Conservation (phyloP, 2,329 filamentous ascomycete genomes). For the Colletotrichum cordylinicola region DNA sequence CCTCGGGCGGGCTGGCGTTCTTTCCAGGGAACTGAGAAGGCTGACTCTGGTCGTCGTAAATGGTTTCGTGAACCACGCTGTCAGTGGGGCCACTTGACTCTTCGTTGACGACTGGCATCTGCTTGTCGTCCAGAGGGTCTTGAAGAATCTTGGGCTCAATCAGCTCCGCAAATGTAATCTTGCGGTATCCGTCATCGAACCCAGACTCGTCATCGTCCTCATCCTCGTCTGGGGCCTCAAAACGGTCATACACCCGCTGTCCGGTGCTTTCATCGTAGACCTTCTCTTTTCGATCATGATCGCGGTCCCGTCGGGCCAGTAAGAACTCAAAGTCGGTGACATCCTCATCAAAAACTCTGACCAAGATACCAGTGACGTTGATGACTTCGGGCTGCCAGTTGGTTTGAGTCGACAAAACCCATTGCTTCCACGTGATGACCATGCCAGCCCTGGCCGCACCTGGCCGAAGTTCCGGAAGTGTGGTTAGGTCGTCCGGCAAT, state of each 20-base stretch:
- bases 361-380: slow-evolving; percentile 70
- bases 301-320: slow-evolving; percentile 73
- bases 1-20: slow-evolving; percentile 18
- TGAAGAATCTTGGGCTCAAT: slow-evolving; percentile 71
- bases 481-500: slow-evolving; percentile 62
- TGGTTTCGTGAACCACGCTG: slow-evolving; percentile 28
- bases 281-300: slow-evolving; percentile 60
- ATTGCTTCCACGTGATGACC: slow-evolving; percentile 73
- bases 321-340: slow-evolving; percentile 61
- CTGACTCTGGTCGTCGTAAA: slow-evolving; percentile 10
- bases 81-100: slow-evolving; percentile 22
- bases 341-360: slow-evolving; percentile 58
- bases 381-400: slow-evolving; percentile 71
- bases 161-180: slow-evolving; percentile 66
- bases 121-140: slow-evolving; percentile 30
- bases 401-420: slow-evolving; percentile 65
- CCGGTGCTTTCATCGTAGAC: slow-evolving; percentile 71
- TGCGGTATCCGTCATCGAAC: slow-evolving; percentile 65
- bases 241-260: slow-evolving; percentile 76
- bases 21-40: neutral
- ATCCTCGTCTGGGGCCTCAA: slow-evolving; percentile 73
- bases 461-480: slow-evolving; percentile 55
- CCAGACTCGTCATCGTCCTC: slow-evolving; percentile 62
- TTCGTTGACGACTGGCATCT: slow-evolving; percentile 24
- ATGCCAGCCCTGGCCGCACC: slow-evolving; percentile 61